Percentiles rank a stretch among this genome's conserved stretches.
These are phyloP conservation scores for Entomortierella lignicola DNA, from an alignment of 192 early-diverging fungal genomes.

Conservation along the genomic window DNA sequence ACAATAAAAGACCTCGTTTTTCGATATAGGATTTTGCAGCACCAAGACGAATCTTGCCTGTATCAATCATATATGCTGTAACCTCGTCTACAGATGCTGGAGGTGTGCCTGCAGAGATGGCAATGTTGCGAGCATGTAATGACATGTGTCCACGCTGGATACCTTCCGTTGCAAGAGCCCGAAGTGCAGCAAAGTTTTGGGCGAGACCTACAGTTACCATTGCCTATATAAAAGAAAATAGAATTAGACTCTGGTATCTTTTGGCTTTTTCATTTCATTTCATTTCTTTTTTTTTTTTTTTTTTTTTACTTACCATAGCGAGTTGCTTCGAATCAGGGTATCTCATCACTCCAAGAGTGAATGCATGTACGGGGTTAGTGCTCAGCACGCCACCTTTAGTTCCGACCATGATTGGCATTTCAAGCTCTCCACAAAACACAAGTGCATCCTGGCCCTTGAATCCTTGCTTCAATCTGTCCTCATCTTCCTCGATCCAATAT, in stretches of 20 bases:
- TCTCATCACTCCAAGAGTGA: conserved; percentile 73
- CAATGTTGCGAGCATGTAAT: conserved; percentile 69
- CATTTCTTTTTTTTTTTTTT: not conserved
- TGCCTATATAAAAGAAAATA: conserved; percentile 43
- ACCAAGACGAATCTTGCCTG: conserved; percentile 66
- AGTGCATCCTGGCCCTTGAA: conserved; percentile 39
- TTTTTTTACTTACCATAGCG: conserved; percentile 58
- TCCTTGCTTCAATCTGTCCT: conserved; percentile 34
- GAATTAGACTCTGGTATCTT: too few relatives aligned
- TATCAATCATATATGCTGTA: conserved; percentile 76
- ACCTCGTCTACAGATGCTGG: conserved; percentile 72
- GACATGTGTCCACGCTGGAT: conserved; percentile 82
- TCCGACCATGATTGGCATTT: conserved; percentile 77
- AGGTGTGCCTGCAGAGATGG: conserved; percentile 78
- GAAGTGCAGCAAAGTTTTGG: conserved; percentile 83
- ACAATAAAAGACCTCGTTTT: conserved; percentile 56
- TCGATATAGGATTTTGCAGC: conserved; percentile 70
- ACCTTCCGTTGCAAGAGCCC: conserved; percentile 78
- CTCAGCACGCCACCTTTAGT: conserved; percentile 81
- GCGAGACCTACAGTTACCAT: conserved; percentile 78
- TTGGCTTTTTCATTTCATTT: too few relatives aligned
- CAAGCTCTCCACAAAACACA: conserved; percentile 73
- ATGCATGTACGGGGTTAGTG: conserved; percentile 76
- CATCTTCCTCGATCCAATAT: conserved; percentile 77
- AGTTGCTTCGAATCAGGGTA: conserved; percentile 72